A percentile compares a stretch with the other conserved stretches of the same genome.
Evolutionary conservation across 345 rosid species (phyloP).

Genomic region (Zanthoxylum bungeanum): DNA sequence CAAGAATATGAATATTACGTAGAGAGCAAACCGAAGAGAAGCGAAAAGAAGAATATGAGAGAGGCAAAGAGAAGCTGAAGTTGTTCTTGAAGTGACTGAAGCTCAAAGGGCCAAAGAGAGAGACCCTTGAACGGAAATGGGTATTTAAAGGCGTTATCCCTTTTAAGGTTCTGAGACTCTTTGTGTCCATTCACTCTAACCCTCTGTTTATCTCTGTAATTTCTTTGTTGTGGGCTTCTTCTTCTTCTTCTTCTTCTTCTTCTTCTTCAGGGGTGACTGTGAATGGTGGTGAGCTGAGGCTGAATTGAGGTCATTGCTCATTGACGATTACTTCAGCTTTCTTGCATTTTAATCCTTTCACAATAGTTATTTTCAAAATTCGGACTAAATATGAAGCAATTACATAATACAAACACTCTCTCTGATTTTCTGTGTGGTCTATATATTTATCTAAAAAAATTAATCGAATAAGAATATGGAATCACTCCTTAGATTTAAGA

Average conservation of each 20-base stretch:
- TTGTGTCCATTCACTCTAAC: conserved; percentile 1
- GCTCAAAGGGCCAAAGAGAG: conserved; percentile 28
- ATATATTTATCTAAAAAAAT: too few species aligned
- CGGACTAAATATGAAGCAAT: too few species aligned
- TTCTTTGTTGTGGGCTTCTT: not conserved
- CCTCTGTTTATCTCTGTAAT: not conserved
- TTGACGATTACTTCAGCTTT: not conserved
- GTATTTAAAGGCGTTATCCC: conserved; percentile 29
- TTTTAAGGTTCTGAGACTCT: conserved; percentile 37
- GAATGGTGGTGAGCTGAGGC: not conserved
- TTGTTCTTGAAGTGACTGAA: conserved; percentile 31
- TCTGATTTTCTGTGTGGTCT: too few species aligned
- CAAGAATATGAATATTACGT: conserved; percentile 22
- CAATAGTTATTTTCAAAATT: not conserved
- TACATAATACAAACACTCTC: too few species aligned
- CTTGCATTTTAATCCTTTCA: not conserved
- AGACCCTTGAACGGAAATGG: conserved; percentile 26
- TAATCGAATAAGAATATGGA: too few species aligned
- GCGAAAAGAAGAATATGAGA: conserved; percentile 17
- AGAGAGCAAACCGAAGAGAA: conserved; percentile 36
- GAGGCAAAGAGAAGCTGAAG: conserved; percentile 15
- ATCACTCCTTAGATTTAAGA: too few species aligned
- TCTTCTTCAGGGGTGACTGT: not conserved
- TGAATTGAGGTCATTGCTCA: not conserved
- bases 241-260: not conserved